A percentile compares a stretch with the other conserved stretches of the same genome.
Conservation (phyloP, 768 basidiomycete genomes). For the Aureoboletus auriporus region DNA sequence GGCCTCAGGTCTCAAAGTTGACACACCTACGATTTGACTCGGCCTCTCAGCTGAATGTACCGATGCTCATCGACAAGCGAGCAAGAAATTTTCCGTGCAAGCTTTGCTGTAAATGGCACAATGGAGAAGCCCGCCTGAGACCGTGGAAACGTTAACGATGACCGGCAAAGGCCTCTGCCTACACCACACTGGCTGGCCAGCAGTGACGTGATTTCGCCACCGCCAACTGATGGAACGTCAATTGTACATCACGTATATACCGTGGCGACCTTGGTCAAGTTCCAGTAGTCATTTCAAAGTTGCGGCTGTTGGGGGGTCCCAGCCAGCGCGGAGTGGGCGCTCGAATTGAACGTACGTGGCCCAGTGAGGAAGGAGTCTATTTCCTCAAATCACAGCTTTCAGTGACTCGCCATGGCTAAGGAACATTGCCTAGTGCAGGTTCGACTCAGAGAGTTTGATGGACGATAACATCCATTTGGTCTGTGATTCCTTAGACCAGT, state of each 20-base stretch:
- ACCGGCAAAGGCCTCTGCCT: too few species aligned
- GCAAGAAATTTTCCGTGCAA: background rate
- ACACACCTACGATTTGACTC: too few species aligned
- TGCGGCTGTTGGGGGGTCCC: too few species aligned
- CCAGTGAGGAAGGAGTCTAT: background rate
- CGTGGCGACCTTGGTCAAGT: too few species aligned
- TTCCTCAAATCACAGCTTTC: constrained; percentile 2
- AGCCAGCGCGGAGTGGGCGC: too few species aligned
- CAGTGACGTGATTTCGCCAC: background rate
- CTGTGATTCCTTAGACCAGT: background rate
- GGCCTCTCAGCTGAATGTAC: too few species aligned
- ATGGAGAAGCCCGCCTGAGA: background rate
- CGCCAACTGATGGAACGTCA: background rate
- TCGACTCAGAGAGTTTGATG: background rate
- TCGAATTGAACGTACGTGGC: background rate
- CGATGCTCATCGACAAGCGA: too few species aligned
- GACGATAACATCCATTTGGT: background rate
- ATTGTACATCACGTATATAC: too few species aligned
- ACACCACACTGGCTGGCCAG: background rate
- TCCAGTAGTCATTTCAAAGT: too few species aligned
- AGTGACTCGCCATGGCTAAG: background rate
- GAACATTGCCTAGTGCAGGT: background rate
- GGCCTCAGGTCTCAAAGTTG: too few species aligned
- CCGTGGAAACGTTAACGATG: background rate
- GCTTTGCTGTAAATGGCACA: background rate